Evolutionary conservation across 164 flowering plant genomes (phyloP).

Genomic region (Brasenia schreberi): DNA sequence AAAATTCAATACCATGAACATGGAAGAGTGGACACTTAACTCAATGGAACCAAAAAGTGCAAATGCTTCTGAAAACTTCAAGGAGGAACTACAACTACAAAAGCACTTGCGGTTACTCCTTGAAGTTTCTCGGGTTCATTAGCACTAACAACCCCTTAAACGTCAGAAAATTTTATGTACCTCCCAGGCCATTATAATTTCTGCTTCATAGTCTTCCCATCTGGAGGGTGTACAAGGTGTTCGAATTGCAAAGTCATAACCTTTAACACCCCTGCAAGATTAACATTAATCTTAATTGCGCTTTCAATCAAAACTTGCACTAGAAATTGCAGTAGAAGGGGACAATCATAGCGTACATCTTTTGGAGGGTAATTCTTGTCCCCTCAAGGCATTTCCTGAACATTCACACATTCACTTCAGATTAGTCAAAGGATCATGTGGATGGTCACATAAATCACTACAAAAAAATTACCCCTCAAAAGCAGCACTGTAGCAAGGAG

Average conservation of each 20-base stretch:
- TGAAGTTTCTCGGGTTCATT: too few relatives aligned
- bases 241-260: conserved; percentile 78
- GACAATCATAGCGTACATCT: conserved; percentile 28
- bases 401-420: conserved; percentile 7
- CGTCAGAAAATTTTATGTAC: conserved; percentile 23
- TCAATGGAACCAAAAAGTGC: too few relatives aligned
- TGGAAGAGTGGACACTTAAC: too few relatives aligned
- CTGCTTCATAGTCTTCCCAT: conserved; percentile 89
- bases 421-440: neutral
- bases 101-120: too few relatives aligned
- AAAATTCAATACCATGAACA: too few relatives aligned
- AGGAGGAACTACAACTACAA: too few relatives aligned
- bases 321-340: neutral
- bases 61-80: too few relatives aligned
- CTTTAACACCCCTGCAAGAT: conserved; percentile 40
- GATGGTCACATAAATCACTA: neutral
- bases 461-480: conserved; percentile 55
- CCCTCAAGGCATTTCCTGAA: conserved; percentile 90
- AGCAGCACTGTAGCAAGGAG: conserved; percentile 79
- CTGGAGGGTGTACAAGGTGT: conserved; percentile 91
- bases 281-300: neutral
- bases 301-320: neutral
- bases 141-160: too few relatives aligned
- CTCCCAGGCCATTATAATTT: conserved; percentile 92
- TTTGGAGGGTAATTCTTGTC: conserved; percentile 73